These are phyloP conservation scores for Lactarius pseudohatsudake DNA, from an alignment of 768 basidiomycete species.

Conservation along the genomic window DNA sequence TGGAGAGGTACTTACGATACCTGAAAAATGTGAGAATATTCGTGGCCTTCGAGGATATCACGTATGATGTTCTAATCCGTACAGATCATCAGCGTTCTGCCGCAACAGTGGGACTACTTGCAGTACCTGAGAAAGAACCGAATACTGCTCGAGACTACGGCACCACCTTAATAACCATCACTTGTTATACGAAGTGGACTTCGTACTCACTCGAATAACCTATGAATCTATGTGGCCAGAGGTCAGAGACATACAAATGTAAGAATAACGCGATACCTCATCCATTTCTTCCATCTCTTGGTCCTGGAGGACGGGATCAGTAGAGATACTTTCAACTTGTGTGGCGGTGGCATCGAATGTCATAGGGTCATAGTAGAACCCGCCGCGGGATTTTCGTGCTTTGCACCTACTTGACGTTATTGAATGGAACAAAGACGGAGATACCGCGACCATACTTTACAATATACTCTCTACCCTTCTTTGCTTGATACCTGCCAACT, in stretches of 20 bases:
- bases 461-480: constrained; percentile 3
- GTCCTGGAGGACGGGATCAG: background rate
- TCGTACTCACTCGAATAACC: constrained; percentile 19
- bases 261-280: constrained; percentile 11
- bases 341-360: background rate
- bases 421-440: background rate
- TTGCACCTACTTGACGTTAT: constrained; percentile 21
- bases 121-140: constrained; percentile 18
- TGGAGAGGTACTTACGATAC: constrained; percentile 19
- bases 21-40: constrained; percentile 24
- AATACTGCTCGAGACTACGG: constrained; percentile 26
- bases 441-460: background rate
- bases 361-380: constrained; percentile 8
- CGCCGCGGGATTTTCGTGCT: background rate
- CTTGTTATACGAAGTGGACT: background rate
- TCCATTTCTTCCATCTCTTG: constrained; percentile 7
- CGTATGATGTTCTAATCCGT: constrained; percentile 9
- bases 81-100: background rate
- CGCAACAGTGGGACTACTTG: background rate
- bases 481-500: constrained; percentile 10
- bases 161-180: background rate
- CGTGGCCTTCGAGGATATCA: constrained; percentile 24
- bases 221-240: constrained; percentile 2
- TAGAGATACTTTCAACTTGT: background rate
- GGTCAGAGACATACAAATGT: background rate